Evolutionary conservation across 1,139 yeast species (phyloP).

Genomic region (Ogataea hybrid): DNA sequence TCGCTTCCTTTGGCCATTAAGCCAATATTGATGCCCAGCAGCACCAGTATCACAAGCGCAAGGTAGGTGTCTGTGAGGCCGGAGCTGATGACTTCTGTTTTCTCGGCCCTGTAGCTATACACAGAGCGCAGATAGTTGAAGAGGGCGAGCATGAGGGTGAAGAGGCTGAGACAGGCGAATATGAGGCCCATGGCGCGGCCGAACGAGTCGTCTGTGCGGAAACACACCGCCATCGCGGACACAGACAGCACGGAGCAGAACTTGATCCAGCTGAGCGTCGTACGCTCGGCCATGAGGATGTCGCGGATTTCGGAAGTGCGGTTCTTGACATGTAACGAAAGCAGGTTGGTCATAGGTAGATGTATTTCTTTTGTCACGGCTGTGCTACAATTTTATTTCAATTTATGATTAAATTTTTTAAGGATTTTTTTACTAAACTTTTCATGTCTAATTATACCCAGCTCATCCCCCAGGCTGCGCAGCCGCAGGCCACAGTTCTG

Average conservation of each 20-base stretch:
- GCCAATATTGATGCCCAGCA: conserved; percentile 44
- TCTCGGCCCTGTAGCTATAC: conserved; percentile 43
- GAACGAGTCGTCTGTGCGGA: too few relatives aligned
- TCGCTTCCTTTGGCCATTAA: conserved; percentile 23
- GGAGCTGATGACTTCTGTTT: conserved; percentile 42
- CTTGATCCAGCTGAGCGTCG: conserved; percentile 52
- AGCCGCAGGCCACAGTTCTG: conserved; percentile 70
- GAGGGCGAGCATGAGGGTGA: conserved; percentile 42
- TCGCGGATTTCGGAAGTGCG: conserved; percentile 59
- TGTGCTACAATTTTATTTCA: not conserved
- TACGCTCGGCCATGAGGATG: conserved; percentile 58
- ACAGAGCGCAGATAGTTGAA: conserved; percentile 47
- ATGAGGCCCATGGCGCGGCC: too few relatives aligned
- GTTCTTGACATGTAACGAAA: conserved; percentile 38
- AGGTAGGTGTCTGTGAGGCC: conserved; percentile 41
- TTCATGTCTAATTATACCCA: conserved; percentile 52
- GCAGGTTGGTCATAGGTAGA: conserved; percentile 1
- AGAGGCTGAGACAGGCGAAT: too few relatives aligned
- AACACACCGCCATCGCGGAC: conserved; percentile 49
- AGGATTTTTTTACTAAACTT: conserved; percentile 16
- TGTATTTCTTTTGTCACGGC: conserved; percentile 1
- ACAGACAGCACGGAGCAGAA: conserved; percentile 50
- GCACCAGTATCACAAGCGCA: conserved; percentile 38
- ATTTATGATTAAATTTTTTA: conserved; percentile 11
- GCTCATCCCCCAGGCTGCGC: conserved; percentile 32